Evolutionary conservation across 768 basidiomycete species (phyloP), one percentile per base, ranked within the genome.

Genomic region (Suillus lakei): DNA sequence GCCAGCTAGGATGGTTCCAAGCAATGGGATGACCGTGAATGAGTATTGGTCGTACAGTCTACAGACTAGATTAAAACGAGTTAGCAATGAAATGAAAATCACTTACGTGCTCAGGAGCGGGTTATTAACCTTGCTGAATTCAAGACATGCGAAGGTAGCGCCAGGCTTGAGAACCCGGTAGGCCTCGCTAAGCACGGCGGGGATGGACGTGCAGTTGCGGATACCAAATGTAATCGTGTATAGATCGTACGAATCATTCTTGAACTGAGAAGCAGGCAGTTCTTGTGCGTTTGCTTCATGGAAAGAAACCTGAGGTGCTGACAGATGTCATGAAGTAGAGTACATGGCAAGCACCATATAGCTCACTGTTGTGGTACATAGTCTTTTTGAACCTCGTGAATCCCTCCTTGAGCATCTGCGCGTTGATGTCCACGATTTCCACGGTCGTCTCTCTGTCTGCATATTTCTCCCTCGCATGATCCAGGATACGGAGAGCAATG

Each of bases 161-260:
- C 98, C 98, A 0, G 98, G 98, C 76, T 96, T 98, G 39, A 99
- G 86, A 16, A 99, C 96, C 28, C 98, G 87, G 77, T 97, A 81
- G 2, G 98, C 98, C 76, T 98, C 95, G 64, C 84, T 84, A 53
- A 99, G 81, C 18, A 95, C 98, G 28, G 87, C 89, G 1, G 92
- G 91, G 64, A 98, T 87, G 56, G 93, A 93, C 21, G 98, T 99
- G 81, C 95, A 96, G 74, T 99, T 99, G 44, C 98, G 86, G 70
- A 99, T 99, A 30, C 98, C 97, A 71, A 99, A 99, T 0, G 98
- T 95, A 76, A 99, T 98, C 32, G 98, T 99, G 81, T 99, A 99
- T 21, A 98, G 81, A 79, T 99, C 96, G 68, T 96, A 95, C 21
- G 93, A 87, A 76, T 94, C 88, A 71, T 91, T 87, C 6, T 85